phyloP scores from a whole-genome alignment of 257 asterid species.

The Nicotiana tabacum region DNA sequence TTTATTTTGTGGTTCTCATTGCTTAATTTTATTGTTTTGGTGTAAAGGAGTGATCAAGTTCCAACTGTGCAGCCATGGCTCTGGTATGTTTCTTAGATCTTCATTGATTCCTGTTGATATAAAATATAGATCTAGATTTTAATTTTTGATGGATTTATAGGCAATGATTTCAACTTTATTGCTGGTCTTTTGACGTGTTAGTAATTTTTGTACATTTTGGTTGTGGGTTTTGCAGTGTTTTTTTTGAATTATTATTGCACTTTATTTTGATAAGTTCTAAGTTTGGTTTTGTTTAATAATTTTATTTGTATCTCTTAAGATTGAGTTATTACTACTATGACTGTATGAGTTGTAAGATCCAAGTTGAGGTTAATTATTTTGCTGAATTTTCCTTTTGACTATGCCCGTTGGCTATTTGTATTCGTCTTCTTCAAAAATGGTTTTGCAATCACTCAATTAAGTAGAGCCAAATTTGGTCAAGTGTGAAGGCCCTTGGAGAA shows the following conservation, averaged over 20 bases:
- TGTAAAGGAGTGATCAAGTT: constrained; percentile 10
- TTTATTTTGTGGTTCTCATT: not conserved
- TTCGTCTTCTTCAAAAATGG: not conserved
- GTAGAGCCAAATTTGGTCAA: no score
- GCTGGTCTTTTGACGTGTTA: not conserved
- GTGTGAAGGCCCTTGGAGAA: no score
- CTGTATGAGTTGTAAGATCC: not conserved
- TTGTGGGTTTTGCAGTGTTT: not conserved
- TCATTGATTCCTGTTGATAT: not conserved
- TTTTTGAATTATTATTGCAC: not conserved
- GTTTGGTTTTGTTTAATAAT: not conserved
- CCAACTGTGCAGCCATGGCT: constrained; percentile 52
- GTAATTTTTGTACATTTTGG: not conserved
- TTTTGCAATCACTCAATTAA: no score
- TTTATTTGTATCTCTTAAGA: not conserved
- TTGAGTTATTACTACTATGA: not conserved
- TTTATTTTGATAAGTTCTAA: not conserved
- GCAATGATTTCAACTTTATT: not conserved
- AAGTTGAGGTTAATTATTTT: not conserved
- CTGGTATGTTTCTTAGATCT: constrained; percentile 42
- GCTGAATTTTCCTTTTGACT: not conserved
- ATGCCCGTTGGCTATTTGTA: not conserved
- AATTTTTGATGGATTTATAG: not conserved
- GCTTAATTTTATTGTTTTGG: not conserved
- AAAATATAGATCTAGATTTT: constrained; percentile 25